A percentile compares a stretch with the other conserved stretches of the same genome.
Evolutionary conservation across 306 rosid genomes (phyloP).

Genomic region (Notholithocarpus densiflorus): DNA sequence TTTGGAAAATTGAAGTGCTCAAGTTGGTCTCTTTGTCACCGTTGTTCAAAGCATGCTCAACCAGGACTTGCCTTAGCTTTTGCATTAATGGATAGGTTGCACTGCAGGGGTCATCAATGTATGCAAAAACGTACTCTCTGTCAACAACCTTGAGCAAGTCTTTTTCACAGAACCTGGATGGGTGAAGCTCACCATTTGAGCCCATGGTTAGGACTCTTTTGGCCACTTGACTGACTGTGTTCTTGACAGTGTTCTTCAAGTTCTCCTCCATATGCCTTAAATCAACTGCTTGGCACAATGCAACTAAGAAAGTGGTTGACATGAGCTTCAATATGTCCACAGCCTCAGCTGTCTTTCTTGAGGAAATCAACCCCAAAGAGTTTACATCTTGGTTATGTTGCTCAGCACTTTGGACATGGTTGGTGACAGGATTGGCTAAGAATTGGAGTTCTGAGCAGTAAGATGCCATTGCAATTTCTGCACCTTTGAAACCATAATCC

Average conservation of each 20-base stretch:
- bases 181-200: constrained; percentile 75
- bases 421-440: constrained; percentile 89
- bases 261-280: constrained; percentile 83
- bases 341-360: constrained; percentile 79
- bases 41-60: constrained; percentile 72
- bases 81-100: constrained; percentile 77
- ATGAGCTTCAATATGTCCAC: constrained; percentile 72
- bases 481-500: constrained; percentile 91
- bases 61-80: constrained; percentile 69
- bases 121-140: constrained; percentile 60
- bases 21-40: constrained; percentile 55
- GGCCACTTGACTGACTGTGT: constrained; percentile 59
- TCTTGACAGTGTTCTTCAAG: constrained; percentile 57
- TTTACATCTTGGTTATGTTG: constrained; percentile 96
- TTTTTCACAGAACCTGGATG: constrained; percentile 73
- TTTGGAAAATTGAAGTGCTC: constrained; percentile 66
- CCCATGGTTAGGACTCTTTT: constrained; percentile 59
- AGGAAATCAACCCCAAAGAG: constrained; percentile 77
- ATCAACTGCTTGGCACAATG: constrained; percentile 85
- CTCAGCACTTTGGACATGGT: constrained; percentile 92
- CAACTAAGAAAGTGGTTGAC: constrained; percentile 83
- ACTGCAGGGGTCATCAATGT: constrained; percentile 75
- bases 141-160: constrained; percentile 74
- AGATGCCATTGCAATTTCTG: constrained; percentile 95
- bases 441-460: constrained; percentile 91